Base-by-base conservation (phyloP, 2,329 filamentous ascomycete species). In the Paecilomyces sp. region DNA sequence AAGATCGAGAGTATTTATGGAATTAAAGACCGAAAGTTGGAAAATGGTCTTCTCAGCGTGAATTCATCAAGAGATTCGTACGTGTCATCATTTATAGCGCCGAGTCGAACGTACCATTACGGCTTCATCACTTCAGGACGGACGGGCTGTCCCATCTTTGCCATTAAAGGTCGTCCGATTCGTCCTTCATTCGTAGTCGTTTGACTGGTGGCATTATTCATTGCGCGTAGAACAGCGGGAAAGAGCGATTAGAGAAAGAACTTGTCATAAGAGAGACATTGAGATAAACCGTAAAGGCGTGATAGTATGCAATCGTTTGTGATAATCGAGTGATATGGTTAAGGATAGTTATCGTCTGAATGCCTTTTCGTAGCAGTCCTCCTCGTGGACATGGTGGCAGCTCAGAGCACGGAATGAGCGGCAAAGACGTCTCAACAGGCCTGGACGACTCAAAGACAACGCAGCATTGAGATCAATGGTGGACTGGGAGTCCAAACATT, bases 401-500 rank as follows among this genome's bases (percentile, higher is more conserved):
- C 66, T 64, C 3, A 71, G 61, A 22, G 68, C 63, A 9, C 67
- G 66, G 33, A 69, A 56, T 2, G 66, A 68, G 31, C 66, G 64
- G 66, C 67, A 68, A 3, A 69, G 57, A 3, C 67, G 65, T 57
- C 66, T 67, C 59, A 66, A 65, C 13, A 69, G 55, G 12, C 66
- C 65, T 2, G 62, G 65, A 0, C 66, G 65, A 5, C 61, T 55
- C 22, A 67, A 58, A 1, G 65, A 61, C 15, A 67, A 47, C n/a
- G 41, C n/a, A 4, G 41, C 41, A 18, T 47, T 47, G 13, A 47
- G 41, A 15, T 47, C n/a, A 15, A 47, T 47, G 1, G 41, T 47
- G n/a, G 41, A 47, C 41, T 68, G 66, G 30, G 71, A 68, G 34
- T 73, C 71, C 13, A 69, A 69, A 57, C 72, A 74, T 50, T 73